These are phyloP conservation scores for Neonectria coccinea DNA, from an alignment of 2,329 filamentous ascomycete genomes.

Conservation along the genomic window DNA sequence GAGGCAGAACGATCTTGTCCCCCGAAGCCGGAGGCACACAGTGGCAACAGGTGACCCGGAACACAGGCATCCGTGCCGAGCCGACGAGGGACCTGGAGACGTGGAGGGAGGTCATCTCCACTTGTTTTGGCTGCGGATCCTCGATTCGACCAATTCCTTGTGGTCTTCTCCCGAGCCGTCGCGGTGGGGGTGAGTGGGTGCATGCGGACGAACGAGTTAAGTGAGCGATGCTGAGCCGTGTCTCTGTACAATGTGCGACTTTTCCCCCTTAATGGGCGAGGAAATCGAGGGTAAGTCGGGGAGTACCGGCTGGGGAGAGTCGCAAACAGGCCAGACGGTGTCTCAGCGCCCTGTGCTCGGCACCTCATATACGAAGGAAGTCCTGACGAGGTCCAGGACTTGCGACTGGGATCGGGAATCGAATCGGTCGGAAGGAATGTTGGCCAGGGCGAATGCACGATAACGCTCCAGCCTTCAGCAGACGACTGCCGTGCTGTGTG, in stretches of 20 bases:
- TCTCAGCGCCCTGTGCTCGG: background rate
- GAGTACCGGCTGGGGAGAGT: background rate
- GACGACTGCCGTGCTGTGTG: background rate
- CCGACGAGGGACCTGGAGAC: conserved; percentile 20
- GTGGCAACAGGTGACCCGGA: conserved; percentile 34
- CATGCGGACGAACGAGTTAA: conserved; percentile 1
- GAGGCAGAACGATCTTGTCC: background rate
- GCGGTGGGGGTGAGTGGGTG: background rate
- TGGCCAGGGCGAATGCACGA: background rate
- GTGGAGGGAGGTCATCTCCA: conserved; percentile 26
- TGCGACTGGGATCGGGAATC: background rate
- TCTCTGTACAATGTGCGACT: background rate
- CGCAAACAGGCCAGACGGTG: background rate
- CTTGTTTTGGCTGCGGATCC: conserved; percentile 9
- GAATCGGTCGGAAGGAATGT: background rate
- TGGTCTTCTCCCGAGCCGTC: conserved; percentile 19
- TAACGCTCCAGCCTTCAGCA: background rate
- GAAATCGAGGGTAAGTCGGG: background rate
- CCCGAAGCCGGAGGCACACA: conserved; percentile 34
- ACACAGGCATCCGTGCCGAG: conserved; percentile 31
- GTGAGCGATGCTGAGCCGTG: background rate
- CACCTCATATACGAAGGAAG: background rate
- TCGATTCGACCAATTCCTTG: conserved; percentile 14
- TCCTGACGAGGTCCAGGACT: background rate
- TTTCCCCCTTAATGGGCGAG: background rate